Base-by-base conservation (phyloP, 1,284 basidiomycete genomes). In the Naganishia sp. region DNA sequence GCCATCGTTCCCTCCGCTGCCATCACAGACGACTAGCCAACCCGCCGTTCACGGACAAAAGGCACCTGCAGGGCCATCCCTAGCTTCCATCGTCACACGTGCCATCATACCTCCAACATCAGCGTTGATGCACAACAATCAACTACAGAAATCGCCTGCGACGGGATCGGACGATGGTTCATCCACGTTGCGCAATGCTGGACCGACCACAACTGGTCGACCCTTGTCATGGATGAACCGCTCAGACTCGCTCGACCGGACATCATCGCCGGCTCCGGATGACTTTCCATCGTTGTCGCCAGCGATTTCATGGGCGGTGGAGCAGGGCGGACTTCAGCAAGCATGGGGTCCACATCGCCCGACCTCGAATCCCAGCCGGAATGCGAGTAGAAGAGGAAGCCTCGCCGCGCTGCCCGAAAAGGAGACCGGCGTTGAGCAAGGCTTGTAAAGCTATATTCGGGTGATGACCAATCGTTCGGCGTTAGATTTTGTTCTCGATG, bases 21-120 rank as follows among this genome's bases (percentile, higher is more conserved):
- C 77, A 0, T 68, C 71, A 9, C 70, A 68, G 31, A 48, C 46
- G 31, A 25, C 59, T 43, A 16, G 48, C 54, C 50, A 53, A 21
- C 5, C 65, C 53, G 53, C 43, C n/a, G 33, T 33, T 9, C 55
- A 39, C 31, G 42, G 52, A 18, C 31, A 55, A 48, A 55, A 55
- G 23, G 59, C 50, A 25, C 56, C 70, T 1, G 36, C 54, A 2
- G 78, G 77, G 1, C 77, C 79, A 0, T 78, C 75, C 63, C 65
- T 80, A 21, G 79, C 79, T 3, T 75, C 74, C 33, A 79, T 80
- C 33, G 76, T 80, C 33, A 79, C 77, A 2, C 70, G 78, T 25
- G 79, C 79, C 3, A 69, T 69, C 50, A 69, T 69, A 13, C 68
- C 68, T 15, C 36, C 44, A 21, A 52, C 59, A 21, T 65, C 68